Base-by-base conservation (phyloP, 345 rosid genomes). In the Hibiscus syriacus region DNA sequence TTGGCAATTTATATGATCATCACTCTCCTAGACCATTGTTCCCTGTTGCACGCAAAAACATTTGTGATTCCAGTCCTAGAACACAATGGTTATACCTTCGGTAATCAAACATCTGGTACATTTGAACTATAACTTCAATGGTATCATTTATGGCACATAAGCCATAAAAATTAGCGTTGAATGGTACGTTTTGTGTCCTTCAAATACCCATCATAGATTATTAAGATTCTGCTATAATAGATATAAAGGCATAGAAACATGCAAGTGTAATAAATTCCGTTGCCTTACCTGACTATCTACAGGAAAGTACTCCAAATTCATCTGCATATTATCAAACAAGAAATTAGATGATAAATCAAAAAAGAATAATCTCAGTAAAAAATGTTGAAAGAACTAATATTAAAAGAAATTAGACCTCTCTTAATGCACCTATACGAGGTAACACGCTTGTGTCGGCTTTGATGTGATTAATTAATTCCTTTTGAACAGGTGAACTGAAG, bases 291-390 rank as follows among this genome's bases (percentile, higher is more conserved):
- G 98, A 62, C 74, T 84, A 67, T 93, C 97, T 55, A 93, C 71
- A 32, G 98, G 93, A 77, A 93, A 93, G 73, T 84, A 93, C 77
- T 90, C 96, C 90, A 90, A 72, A 72, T 93, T 93, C 96, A 93
- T 81, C 97, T 92, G 91, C 78, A 80, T 5, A 70, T 30, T 49
- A 19, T 5, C 64, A 68, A 61, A 5, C 70, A 63, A 66, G 8
- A 61, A 65, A 52, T 22, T 20, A 10, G 19, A 70, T 5, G 1
- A 54, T 20, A 39, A 36, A 34, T 16, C n/a, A 38, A 9, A 11
- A 11, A 23, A 5, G 12, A 63, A 60, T 25, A 8, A 25, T 63
- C 67, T 7, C n/a, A 43, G 14, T 41, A n/a, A n/a, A n/a, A n/a
- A n/a, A n/a, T n/a, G 19, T 14, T 27, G 6, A 22, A 72, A 22